Evolutionary conservation across 176 grass and related monocot genomes (phyloP).

Genomic region (Urochloa ruziziensis): DNA sequence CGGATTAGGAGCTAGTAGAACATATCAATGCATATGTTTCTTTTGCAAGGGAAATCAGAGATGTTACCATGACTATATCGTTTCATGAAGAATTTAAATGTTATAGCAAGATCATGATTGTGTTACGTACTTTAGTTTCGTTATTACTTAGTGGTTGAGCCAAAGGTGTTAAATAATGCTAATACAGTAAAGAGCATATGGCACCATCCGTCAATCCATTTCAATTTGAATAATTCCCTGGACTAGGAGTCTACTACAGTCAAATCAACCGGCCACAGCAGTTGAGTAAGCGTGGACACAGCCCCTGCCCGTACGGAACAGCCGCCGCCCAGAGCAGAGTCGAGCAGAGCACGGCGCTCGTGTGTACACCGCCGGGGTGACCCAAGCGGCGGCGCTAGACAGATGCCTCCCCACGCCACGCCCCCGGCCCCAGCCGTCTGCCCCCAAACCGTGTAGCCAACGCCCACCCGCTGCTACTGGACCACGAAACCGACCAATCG

Average conservation of each 20-base stretch:
- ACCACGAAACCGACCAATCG: neutral
- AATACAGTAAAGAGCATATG: too few relatives aligned
- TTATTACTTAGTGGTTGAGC: too few relatives aligned
- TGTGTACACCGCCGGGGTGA: constrained; percentile 20
- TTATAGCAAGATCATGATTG: too few relatives aligned
- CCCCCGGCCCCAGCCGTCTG: neutral
- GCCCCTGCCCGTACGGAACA: constrained; percentile 6
- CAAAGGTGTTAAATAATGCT: too few relatives aligned
- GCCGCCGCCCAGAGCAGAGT: neutral
- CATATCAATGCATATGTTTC: too few relatives aligned
- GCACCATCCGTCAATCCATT: neutral
- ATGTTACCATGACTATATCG: too few relatives aligned
- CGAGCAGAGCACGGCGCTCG: neutral
- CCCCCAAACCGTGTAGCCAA: neutral
- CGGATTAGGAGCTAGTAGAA: too few relatives aligned
- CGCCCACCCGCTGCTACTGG: neutral
- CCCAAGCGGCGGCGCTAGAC: neutral
- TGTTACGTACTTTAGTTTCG: too few relatives aligned
- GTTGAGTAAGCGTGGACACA: neutral
- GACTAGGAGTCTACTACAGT: neutral
- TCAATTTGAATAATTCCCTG: neutral
- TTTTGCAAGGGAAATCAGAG: too few relatives aligned
- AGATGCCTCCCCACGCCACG: neutral
- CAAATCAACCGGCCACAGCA: neutral
- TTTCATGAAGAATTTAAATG: too few relatives aligned